A percentile compares a stretch with the other conserved stretches of the same genome.
phyloP scores from a whole-genome alignment of 2,329 filamentous ascomycete genomes.

The Apiospora marii region DNA sequence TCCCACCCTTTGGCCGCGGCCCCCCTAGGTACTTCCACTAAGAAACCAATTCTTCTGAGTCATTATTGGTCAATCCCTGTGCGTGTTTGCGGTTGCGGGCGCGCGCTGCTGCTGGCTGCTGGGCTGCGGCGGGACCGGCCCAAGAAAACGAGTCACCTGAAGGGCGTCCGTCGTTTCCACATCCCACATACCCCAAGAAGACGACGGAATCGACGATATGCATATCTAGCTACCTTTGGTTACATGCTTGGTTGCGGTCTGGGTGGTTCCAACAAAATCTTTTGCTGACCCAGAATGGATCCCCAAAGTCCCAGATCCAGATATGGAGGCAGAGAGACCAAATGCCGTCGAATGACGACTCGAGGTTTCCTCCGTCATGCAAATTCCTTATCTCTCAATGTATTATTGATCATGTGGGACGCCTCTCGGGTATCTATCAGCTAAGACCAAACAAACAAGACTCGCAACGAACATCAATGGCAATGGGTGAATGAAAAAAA shows the following conservation, averaged over 20 bases:
- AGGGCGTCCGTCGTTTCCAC: not conserved
- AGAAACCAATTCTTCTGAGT: slow-evolving; percentile 17
- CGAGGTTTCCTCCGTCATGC: slow-evolving; percentile 3
- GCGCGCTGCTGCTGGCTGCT: not conserved
- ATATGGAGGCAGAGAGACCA: not conserved
- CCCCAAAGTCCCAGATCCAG: not conserved
- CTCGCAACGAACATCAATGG: not conserved
- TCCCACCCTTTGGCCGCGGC: not conserved
- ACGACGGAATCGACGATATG: slow-evolving; percentile 4
- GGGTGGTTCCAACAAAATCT: slow-evolving; percentile 15
- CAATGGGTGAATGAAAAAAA: not conserved
- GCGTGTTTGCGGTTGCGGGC: not conserved
- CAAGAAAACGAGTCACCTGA: slow-evolving; percentile 3
- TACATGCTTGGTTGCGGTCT: not conserved
- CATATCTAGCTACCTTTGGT: not conserved
- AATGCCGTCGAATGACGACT: not conserved
- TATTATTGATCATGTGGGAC: slow-evolving; percentile 8
- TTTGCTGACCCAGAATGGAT: not conserved
- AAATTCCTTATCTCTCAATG: slow-evolving; percentile 1
- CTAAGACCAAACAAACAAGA: not conserved
- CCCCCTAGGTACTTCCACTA: not conserved
- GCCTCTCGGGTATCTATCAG: not conserved
- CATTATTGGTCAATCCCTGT: slow-evolving; percentile 18
- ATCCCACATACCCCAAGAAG: slow-evolving; percentile 2
- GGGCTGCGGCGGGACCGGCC: not conserved